Conservation (phyloP, 2,329 filamentous ascomycete species). For the Drechslerella dactyloides region DNA sequence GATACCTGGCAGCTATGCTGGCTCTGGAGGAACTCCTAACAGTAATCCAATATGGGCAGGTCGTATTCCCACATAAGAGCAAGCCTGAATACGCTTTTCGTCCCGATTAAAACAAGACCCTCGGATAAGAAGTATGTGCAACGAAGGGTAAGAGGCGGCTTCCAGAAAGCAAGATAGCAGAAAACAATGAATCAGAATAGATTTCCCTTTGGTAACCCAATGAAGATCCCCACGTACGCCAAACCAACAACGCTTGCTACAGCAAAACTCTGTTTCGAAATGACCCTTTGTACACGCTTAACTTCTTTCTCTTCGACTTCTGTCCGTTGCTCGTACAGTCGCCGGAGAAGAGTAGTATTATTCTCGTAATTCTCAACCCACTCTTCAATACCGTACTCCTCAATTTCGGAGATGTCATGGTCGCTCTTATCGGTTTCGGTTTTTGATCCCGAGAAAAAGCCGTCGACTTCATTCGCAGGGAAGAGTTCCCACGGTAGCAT, state of each 20-base stretch:
- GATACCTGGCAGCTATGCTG: too few relatives aligned
- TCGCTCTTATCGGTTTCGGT: constrained; percentile 19
- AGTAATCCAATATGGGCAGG: constrained; percentile 29
- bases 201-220: constrained; percentile 44
- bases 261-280: constrained; percentile 47
- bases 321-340: constrained; percentile 42
- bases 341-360: constrained; percentile 41
- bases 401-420: constrained; percentile 33
- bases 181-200: constrained; percentile 39
- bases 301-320: constrained; percentile 49
- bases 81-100: constrained; percentile 42
- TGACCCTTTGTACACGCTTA: constrained; percentile 51
- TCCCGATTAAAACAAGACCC: constrained; percentile 41
- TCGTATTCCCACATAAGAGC: constrained; percentile 16
- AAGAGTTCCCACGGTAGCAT: constrained; percentile 48
- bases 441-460: constrained; percentile 28
- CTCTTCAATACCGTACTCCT: constrained; percentile 46
- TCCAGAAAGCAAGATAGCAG: constrained; percentile 25
- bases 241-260: constrained; percentile 42
- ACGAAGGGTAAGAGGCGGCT: constrained; percentile 7
- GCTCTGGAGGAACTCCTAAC: constrained; percentile 28
- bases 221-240: constrained; percentile 50
- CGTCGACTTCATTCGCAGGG: constrained; percentile 41
- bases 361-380: constrained; percentile 50
- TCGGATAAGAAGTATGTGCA: constrained; percentile 10